These are phyloP conservation scores for Cladosporium sp. DNA, from an alignment of 2,329 filamentous ascomycete species.

Conservation along the genomic window DNA sequence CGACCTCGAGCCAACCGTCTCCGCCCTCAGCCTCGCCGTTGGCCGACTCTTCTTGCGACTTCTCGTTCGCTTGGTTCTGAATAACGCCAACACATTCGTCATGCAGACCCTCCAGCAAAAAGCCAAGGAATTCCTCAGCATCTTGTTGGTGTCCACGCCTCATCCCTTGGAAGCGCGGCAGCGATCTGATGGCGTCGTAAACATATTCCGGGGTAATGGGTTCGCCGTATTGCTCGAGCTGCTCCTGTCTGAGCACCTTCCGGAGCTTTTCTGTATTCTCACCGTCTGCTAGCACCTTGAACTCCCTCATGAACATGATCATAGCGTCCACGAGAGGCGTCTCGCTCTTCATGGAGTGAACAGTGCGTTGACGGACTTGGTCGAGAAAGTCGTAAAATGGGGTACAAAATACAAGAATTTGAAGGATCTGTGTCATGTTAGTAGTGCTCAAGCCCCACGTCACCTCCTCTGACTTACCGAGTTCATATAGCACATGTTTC, in stretches of 20 bases:
- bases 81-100: constrained; percentile 84
- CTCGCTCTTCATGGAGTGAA: constrained; percentile 89
- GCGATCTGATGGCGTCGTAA: constrained; percentile 81
- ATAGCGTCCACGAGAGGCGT: constrained; percentile 91
- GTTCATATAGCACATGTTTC: constrained; percentile 99
- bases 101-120: constrained; percentile 84
- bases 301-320: constrained; percentile 95
- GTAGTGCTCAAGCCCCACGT: background rate
- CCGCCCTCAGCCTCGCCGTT: constrained; percentile 34
- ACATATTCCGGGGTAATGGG: constrained; percentile 91
- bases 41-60: constrained; percentile 17
- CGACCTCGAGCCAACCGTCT: constrained; percentile 86
- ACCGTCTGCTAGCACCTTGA: constrained; percentile 76
- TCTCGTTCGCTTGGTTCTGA: constrained; percentile 32
- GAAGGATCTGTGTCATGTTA: constrained; percentile 61
- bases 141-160: constrained; percentile 94
- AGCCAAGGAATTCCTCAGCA: constrained; percentile 92
- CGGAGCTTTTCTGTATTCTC: constrained; percentile 66
- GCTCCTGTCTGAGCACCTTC: constrained; percentile 67
- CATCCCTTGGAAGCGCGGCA: constrained; percentile 89
- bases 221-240: constrained; percentile 85
- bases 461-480: constrained; percentile 57
- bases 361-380: constrained; percentile 73
- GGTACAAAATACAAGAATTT: constrained; percentile 87
- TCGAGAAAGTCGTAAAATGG: constrained; percentile 94